Conservation (phyloP, 192 early-diverging fungal species). For the Coemansia sp. region DNA sequence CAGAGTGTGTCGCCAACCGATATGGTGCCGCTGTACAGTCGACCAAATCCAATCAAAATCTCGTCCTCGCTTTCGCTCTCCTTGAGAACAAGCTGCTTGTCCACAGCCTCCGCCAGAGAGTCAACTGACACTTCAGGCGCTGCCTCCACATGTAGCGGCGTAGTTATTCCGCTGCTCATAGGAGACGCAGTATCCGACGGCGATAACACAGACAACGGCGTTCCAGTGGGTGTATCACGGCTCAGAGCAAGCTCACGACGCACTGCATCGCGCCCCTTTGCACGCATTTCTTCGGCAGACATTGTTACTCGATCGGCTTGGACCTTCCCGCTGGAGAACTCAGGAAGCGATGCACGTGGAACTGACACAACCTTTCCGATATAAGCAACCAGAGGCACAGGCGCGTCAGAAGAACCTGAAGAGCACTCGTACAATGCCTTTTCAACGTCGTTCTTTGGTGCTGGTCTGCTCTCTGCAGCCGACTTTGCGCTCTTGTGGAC, state of each 20-base stretch:
- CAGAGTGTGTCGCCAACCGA: constrained; percentile 81
- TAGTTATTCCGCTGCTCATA: constrained; percentile 30
- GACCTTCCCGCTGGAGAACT: constrained; percentile 24
- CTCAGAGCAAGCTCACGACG: constrained; percentile 49
- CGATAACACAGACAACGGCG: constrained; percentile 20
- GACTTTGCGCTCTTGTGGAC: constrained; percentile 54
- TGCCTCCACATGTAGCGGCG: constrained; percentile 15
- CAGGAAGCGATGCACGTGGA: constrained; percentile 71
- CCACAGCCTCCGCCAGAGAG: constrained; percentile 28
- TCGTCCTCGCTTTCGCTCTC: constrained; percentile 54
- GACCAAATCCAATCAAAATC: constrained; percentile 84
- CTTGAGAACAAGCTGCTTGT: constrained; percentile 35
- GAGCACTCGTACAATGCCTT: constrained; percentile 77
- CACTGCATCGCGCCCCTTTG: constrained; percentile 60
- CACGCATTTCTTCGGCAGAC: constrained; percentile 88
- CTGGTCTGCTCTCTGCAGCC: constrained; percentile 26
- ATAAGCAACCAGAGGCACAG: constrained; percentile 77
- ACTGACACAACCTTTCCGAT: constrained; percentile 95
- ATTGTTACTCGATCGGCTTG: constrained; percentile 66
- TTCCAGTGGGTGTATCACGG: constrained; percentile 27
- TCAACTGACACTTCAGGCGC: constrained; percentile 15
- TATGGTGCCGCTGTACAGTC: constrained; percentile 90
- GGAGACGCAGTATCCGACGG: constrained; percentile 19
- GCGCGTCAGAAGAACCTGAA: constrained; percentile 29
- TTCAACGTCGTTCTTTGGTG: constrained; percentile 63